Percentiles rank a stretch among this genome's conserved stretches.
Evolutionary conservation across 805 yeast genomes (phyloP).

Genomic region (Barnettozyma pratensis): DNA sequence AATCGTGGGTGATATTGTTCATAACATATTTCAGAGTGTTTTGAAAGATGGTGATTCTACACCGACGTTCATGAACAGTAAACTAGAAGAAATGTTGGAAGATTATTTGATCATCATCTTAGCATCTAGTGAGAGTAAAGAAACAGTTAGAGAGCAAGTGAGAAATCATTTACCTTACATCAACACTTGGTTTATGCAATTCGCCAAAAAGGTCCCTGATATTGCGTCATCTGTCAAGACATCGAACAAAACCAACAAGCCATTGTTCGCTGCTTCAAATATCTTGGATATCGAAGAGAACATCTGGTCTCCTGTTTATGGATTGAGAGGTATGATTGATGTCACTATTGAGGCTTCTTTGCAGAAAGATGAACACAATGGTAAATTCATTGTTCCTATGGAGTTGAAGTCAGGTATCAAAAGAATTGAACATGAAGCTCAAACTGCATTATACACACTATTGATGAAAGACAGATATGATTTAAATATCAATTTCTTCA

Average conservation of each 20-base stretch:
- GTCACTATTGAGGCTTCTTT: constrained; percentile 67
- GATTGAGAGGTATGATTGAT: constrained; percentile 85
- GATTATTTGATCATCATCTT: constrained; percentile 45
- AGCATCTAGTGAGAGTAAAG: constrained; percentile 46
- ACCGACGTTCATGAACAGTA: constrained; percentile 24
- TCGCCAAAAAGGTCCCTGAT: constrained; percentile 31
- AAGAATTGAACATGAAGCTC: constrained; percentile 73
- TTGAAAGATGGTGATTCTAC: constrained; percentile 33
- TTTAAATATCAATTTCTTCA: constrained; percentile 54
- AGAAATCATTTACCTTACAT: constrained; percentile 47
- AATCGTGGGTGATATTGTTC: constrained; percentile 79
- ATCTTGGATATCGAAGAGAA: constrained; percentile 85
- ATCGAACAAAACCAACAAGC: constrained; percentile 28
- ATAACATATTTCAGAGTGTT: constrained; percentile 56
- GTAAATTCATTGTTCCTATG: constrained; percentile 64
- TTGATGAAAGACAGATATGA: constrained; percentile 77
- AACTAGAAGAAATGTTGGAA: constrained; percentile 37
- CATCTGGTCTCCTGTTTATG: constrained; percentile 87
- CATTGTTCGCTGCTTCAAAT: constrained; percentile 50
- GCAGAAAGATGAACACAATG: constrained; percentile 28
- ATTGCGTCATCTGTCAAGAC: constrained; percentile 18
- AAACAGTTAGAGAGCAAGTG: constrained; percentile 39
- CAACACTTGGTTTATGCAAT: constrained; percentile 46
- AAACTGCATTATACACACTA: constrained; percentile 75
- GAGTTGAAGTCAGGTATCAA: constrained; percentile 86